A percentile compares a stretch with the other conserved stretches of the same genome.
phyloP scores from a whole-genome alignment of 2,329 filamentous ascomycete genomes.

The Aschersonia sp. region DNA sequence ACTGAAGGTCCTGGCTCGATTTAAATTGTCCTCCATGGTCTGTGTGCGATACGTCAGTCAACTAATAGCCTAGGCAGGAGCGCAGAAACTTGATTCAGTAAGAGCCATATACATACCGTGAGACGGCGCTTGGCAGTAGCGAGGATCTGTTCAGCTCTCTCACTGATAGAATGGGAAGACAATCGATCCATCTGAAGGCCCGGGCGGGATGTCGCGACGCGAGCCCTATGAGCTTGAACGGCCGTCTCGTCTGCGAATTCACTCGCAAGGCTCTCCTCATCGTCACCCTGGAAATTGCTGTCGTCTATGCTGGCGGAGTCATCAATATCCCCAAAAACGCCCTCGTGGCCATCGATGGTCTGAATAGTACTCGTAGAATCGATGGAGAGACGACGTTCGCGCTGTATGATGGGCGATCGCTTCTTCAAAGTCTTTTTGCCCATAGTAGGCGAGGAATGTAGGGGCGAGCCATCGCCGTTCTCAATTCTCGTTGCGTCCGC shows the following conservation, averaged over 20 bases:
- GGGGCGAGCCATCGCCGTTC: conserved; percentile 14
- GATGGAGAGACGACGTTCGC: conserved; percentile 38
- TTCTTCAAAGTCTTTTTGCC: conserved; percentile 28
- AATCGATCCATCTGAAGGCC: conserved; percentile 37
- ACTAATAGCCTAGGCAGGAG: background rate
- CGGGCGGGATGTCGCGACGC: conserved; percentile 6
- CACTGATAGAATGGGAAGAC: conserved; percentile 63
- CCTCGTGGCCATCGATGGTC: conserved; percentile 28
- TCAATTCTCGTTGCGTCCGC: conserved; percentile 10
- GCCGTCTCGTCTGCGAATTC: conserved; percentile 35
- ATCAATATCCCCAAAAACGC: conserved; percentile 46
- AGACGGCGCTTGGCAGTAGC: conserved; percentile 84
- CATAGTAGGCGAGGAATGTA: conserved; percentile 31
- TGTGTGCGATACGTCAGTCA: conserved; percentile 18
- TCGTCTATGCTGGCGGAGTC: conserved; percentile 48
- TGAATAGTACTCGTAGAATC: conserved; percentile 49
- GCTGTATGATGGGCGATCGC: conserved; percentile 25
- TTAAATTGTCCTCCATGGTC: conserved; percentile 90
- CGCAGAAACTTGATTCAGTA: no score
- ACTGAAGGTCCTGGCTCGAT: conserved; percentile 56
- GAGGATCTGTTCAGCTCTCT: conserved; percentile 76
- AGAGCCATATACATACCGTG: conserved; percentile 52
- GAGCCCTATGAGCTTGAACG: conserved; percentile 8
- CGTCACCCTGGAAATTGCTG: conserved; percentile 52
- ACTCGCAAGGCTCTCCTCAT: conserved; percentile 50